These are phyloP conservation scores for Cladosporium sp. DNA, from an alignment of 2,329 filamentous ascomycete genomes.

Conservation along the genomic window DNA sequence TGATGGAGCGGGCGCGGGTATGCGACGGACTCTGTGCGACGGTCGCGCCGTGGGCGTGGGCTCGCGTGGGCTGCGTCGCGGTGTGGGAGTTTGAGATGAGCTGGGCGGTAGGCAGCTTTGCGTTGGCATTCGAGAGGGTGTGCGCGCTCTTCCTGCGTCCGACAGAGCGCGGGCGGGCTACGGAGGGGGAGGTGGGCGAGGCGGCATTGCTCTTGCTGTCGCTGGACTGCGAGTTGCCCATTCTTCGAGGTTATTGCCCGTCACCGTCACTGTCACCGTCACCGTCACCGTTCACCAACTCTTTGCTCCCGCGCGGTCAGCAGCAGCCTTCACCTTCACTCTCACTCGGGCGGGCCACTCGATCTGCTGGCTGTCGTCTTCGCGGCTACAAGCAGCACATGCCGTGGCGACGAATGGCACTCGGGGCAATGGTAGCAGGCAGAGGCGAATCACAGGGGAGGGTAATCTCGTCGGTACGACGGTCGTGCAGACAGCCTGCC, in stretches of 20 bases:
- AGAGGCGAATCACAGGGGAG: constrained; percentile 1
- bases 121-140: constrained; percentile 19
- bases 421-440: not conserved
- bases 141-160: constrained; percentile 20
- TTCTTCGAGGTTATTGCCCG: not conserved
- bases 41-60: constrained; percentile 24
- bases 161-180: constrained; percentile 19
- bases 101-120: constrained; percentile 21
- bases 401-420: not conserved
- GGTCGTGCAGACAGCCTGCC: not conserved
- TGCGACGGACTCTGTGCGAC: constrained; percentile 24
- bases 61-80: constrained; percentile 22
- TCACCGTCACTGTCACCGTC: not conserved
- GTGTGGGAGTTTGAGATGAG: constrained; percentile 23
- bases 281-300: no score
- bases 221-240: constrained; percentile 22
- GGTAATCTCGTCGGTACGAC: constrained; percentile 1
- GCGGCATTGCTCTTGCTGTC: constrained; percentile 11
- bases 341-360: not conserved
- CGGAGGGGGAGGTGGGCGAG: constrained; percentile 15
- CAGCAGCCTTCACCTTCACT: not conserved
- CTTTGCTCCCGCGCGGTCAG: not conserved
- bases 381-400: constrained; percentile 11
- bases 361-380: not conserved
- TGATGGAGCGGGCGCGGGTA: constrained; percentile 33